Evolutionary conservation across 1,139 yeast genomes (phyloP), one percentile per base, ranked within the genome.

Genomic region (Candida sp.): DNA sequence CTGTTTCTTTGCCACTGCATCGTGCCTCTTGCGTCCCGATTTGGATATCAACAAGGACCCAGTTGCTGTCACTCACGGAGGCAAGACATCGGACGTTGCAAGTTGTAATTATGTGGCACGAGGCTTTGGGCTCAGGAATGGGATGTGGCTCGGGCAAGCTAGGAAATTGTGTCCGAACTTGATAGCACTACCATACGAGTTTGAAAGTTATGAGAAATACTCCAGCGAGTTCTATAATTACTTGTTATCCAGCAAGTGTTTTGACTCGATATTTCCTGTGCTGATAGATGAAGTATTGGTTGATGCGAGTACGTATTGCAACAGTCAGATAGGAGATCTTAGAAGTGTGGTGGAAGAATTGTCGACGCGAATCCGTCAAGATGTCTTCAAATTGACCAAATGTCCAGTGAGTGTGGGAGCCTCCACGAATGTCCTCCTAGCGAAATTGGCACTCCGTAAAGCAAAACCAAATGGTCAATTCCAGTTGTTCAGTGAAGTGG

Each of bases 41-140:
- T 60, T 85, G 23, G 85, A 87, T 59, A 77, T 87, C 11, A 63
- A 78, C 11, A 72, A 57, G 5, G 83, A 78, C 28, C 96, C 98
- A 0, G 79, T 92, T 3, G 92, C 96, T 44, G 98, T 94, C 0
- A 85, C 96, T 4, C 93, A 91, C 66, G 97, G 98, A 9, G 81
- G 81, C 0, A 73, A 73, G 4, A 77, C 84, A 2, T 78, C 84
- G 0, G 99, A 94, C 66, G 76, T 94, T 11, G 96, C 98, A 0
- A 89, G 96, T 56, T 92, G 98, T 63, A 94, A 93, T 64, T 94
- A 94, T 64, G 85, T 80, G 8, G 97, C 98, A 0, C 77, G 98
- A 33, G 66, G 72, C 34, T 75, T 55, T 56, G 98, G 98, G 0
- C 84, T 94, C 2, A 74, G 66, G 43, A 93, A 94, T 66, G 98